These are phyloP conservation scores for Phytopythium boreale DNA, from an alignment of 352 stramenopile genomes.

Conservation along the genomic window DNA sequence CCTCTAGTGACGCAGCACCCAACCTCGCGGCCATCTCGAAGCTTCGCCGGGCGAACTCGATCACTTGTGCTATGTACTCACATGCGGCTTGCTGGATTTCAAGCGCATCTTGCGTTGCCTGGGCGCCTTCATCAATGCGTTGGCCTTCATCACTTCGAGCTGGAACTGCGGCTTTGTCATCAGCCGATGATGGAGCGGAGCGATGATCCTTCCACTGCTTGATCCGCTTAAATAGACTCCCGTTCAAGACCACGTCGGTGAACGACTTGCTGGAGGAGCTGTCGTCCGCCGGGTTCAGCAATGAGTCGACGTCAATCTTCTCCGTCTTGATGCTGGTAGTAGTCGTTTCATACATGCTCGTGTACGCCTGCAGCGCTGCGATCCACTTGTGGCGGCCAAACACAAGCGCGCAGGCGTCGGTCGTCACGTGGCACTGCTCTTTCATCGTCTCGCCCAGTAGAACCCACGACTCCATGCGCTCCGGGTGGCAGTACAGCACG, in stretches of 20 bases:
- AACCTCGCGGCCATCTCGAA: conserved; percentile 62
- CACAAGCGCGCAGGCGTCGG: conserved; percentile 53
- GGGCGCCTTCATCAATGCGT: neutral
- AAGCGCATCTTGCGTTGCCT: conserved; percentile 10
- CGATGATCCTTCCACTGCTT: conserved; percentile 43
- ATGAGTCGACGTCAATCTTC: neutral
- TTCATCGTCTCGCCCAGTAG: conserved; percentile 66
- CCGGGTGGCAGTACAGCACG: conserved; percentile 53
- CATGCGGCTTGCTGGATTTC: conserved; percentile 43
- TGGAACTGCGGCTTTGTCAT: conserved; percentile 5
- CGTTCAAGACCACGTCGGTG: conserved; percentile 31
- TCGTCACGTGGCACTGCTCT: conserved; percentile 61
- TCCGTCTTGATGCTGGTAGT: neutral
- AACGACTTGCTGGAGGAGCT: conserved; percentile 20
- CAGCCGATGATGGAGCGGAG: conserved; percentile 5
- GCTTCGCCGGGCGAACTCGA: conserved; percentile 63
- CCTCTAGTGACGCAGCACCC: conserved; percentile 13
- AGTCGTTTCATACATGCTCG: neutral
- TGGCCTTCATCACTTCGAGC: neutral
- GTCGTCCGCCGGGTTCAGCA: conserved; percentile 4
- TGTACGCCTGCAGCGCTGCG: conserved; percentile 34
- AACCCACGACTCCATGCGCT: conserved; percentile 65
- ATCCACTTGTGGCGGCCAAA: conserved; percentile 42
- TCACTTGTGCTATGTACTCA: conserved; percentile 45
- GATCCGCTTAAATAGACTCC: conserved; percentile 53